Percentiles rank a stretch among this genome's conserved stretches.
Conservation (phyloP, 129 eudicot genomes). For the Escallonia rubra region DNA sequence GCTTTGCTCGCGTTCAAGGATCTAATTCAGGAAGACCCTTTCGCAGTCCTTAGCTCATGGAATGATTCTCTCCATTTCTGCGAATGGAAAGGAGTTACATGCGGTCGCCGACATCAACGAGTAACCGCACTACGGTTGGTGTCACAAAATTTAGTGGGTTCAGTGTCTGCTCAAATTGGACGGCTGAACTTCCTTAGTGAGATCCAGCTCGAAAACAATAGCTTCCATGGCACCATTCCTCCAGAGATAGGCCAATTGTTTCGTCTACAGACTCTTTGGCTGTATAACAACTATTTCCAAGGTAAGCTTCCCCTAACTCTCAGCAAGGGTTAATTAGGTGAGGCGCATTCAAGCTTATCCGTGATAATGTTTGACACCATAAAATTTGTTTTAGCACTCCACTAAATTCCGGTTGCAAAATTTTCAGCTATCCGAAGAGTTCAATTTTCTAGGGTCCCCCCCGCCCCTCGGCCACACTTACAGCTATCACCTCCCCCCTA, state of each 20-base stretch:
- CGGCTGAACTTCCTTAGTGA: constrained; percentile 2
- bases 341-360: no score
- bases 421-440: no score
- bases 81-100: neutral
- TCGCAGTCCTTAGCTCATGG: no score
- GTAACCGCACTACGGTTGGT: neutral
- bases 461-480: no score
- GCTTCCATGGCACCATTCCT: constrained; percentile 8
- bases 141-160: neutral
- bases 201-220: neutral
- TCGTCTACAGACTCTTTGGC: neutral
- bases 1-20: constrained; percentile 9
- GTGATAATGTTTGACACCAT: no score
- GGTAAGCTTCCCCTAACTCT: constrained; percentile 1
- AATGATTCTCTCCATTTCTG: no score
- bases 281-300: neutral
- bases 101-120: neutral
- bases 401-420: no score
- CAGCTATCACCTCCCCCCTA: no score
- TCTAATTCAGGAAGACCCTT: neutral
- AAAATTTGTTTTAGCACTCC: no score
- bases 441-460: no score
- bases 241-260: neutral
- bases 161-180: constrained; percentile 5
- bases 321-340: neutral